Conservation (phyloP, 306 rosid genomes). For the Cicer cuneatum region DNA sequence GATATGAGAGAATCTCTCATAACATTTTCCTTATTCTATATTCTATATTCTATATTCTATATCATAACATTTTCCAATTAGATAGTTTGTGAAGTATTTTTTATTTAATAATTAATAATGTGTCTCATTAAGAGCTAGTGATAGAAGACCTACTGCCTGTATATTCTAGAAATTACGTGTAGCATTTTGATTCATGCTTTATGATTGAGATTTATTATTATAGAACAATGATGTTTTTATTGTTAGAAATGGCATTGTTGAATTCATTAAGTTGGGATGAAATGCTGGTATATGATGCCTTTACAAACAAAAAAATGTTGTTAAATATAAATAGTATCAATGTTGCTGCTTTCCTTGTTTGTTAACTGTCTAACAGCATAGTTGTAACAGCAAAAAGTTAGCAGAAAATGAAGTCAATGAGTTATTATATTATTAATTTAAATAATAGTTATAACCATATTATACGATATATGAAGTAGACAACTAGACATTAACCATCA, state of each 20-base stretch:
- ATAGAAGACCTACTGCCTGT: neutral
- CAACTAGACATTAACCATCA: neutral
- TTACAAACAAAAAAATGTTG: too few relatives aligned
- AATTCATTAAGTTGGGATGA: neutral
- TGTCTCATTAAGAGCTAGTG: neutral
- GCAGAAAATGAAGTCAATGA: neutral
- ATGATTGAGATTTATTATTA: neutral
- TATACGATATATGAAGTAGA: neutral
- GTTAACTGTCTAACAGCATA: neutral
- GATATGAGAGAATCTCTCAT: too few relatives aligned
- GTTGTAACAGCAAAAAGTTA: neutral
- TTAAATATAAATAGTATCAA: neutral
- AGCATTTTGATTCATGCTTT: neutral
- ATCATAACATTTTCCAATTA: too few relatives aligned
- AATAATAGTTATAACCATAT: neutral
- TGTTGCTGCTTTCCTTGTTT: neutral
- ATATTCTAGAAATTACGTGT: neutral
- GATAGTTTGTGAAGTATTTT: conserved; percentile 1
- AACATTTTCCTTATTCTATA: too few relatives aligned
- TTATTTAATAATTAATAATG: neutral
- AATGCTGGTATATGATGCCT: neutral
- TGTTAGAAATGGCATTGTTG: neutral
- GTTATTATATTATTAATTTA: neutral
- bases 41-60: too few relatives aligned
- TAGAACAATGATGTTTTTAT: neutral